Conservation (phyloP, 2,329 filamentous ascomycete genomes). For the Acephala macrosclerotiorum region DNA sequence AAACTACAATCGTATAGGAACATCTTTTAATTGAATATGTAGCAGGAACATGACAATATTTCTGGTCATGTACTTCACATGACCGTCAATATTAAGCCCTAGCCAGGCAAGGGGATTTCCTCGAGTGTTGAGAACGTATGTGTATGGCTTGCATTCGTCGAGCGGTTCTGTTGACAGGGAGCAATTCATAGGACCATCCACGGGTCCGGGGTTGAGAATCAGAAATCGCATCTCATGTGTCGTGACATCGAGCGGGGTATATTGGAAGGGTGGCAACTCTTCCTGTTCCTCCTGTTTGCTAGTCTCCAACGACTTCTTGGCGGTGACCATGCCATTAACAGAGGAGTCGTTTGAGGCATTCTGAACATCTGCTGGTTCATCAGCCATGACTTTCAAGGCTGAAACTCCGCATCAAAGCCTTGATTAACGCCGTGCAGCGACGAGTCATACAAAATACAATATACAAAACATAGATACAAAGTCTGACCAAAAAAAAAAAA, state of each 20-base stretch:
- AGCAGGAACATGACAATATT: slow-evolving; percentile 18
- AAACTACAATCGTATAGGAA: slow-evolving; percentile 21
- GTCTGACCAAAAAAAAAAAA: too few relatives aligned
- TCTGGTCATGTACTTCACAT: background rate
- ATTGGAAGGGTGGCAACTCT: background rate
- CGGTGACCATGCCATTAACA: background rate
- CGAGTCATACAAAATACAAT: too few relatives aligned
- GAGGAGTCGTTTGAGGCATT: background rate
- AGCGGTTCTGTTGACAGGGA: slow-evolving; percentile 12
- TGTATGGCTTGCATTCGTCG: slow-evolving; percentile 17
- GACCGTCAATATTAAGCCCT: slow-evolving; percentile 7
- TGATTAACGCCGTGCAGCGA: too few relatives aligned
- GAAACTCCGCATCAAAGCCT: background rate
- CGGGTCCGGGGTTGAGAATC: slow-evolving; percentile 16
- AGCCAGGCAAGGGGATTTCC: slow-evolving; percentile 18
- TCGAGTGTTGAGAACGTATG: slow-evolving; percentile 22
- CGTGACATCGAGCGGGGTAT: slow-evolving; percentile 14
- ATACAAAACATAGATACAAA: too few relatives aligned
- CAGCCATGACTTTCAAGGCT: background rate
- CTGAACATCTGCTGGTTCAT: background rate
- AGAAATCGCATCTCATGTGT: slow-evolving; percentile 28
- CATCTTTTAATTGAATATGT: slow-evolving; percentile 8
- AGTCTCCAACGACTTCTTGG: background rate
- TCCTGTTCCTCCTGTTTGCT: background rate
- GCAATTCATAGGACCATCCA: slow-evolving; percentile 9